Conservation (phyloP, 495 filamentous ascomycete species). For the Annulohypoxylon bovei region DNA sequence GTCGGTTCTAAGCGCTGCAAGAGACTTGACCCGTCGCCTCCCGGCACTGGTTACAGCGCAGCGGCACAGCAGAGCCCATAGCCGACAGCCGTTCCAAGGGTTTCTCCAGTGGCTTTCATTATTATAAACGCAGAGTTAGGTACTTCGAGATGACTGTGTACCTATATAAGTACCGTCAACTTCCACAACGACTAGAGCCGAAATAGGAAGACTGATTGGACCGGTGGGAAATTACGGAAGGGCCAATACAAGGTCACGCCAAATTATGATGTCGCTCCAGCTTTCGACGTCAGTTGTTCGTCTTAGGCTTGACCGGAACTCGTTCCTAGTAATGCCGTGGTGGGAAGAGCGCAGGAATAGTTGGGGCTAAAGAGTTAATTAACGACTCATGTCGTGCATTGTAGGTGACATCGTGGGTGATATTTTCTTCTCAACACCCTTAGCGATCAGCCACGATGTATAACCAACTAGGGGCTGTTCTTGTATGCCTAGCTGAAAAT, state of each 20-base stretch:
- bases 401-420: slow-evolving; percentile 38
- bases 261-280: neutral
- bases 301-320: neutral
- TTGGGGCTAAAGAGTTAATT: slow-evolving; percentile 23
- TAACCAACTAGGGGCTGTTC: neutral
- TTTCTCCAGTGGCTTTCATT: neutral
- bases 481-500: neutral
- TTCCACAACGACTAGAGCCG: neutral
- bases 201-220: slow-evolving; percentile 12
- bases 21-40: neutral
- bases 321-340: slow-evolving; percentile 18
- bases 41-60: neutral
- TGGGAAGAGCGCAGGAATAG: slow-evolving; percentile 14
- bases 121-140: neutral
- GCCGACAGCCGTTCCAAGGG: neutral
- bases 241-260: neutral
- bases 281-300: slow-evolving; percentile 11
- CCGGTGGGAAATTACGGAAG: slow-evolving; percentile 5
- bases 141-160: neutral
- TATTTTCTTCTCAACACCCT: slow-evolving; percentile 37
- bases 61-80: slow-evolving; percentile 7
- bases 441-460: slow-evolving; percentile 14
- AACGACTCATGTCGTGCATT: slow-evolving; percentile 35
- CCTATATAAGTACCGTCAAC: too few relatives aligned
- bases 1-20: neutral